phyloP scores from a whole-genome alignment of 306 rosid genomes.

The Casuarina glauca region DNA sequence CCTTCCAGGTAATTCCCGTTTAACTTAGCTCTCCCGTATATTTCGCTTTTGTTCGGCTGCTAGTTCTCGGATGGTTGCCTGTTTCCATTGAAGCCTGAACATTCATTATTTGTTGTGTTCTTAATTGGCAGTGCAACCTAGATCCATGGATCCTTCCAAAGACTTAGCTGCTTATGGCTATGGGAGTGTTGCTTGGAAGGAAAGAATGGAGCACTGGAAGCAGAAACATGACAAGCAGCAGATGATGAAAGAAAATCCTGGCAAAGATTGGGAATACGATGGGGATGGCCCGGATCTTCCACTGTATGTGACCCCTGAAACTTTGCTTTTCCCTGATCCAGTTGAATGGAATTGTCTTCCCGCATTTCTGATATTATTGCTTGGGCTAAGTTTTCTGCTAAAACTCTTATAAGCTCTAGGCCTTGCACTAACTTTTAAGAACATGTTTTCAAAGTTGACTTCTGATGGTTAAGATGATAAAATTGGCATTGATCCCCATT shows the following conservation, averaged over 20 bases:
- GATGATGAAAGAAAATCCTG: slow-evolving; percentile 31
- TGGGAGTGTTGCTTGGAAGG: slow-evolving; percentile 75
- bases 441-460: not conserved
- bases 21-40: not conserved
- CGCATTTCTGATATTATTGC: not conserved
- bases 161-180: slow-evolving; percentile 66
- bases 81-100: not conserved
- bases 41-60: not conserved
- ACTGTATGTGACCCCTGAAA: slow-evolving; percentile 37
- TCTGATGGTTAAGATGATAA: slow-evolving; percentile 3
- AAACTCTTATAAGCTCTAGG: not conserved
- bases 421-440: not conserved
- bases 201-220: slow-evolving; percentile 62
- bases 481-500: not conserved
- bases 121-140: slow-evolving; percentile 37
- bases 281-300: slow-evolving; percentile 42
- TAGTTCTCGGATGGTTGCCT: not conserved
- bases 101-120: not conserved
- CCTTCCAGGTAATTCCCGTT: slow-evolving; percentile 20
- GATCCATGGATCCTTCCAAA: slow-evolving; percentile 69
- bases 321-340: not conserved
- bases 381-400: not conserved
- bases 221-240: slow-evolving; percentile 39
- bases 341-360: not conserved
- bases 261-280: slow-evolving; percentile 24